Evolutionary conservation across 1,139 yeast species (phyloP), one percentile per base, ranked within the genome.

Genomic region (Pichia sp.): DNA sequence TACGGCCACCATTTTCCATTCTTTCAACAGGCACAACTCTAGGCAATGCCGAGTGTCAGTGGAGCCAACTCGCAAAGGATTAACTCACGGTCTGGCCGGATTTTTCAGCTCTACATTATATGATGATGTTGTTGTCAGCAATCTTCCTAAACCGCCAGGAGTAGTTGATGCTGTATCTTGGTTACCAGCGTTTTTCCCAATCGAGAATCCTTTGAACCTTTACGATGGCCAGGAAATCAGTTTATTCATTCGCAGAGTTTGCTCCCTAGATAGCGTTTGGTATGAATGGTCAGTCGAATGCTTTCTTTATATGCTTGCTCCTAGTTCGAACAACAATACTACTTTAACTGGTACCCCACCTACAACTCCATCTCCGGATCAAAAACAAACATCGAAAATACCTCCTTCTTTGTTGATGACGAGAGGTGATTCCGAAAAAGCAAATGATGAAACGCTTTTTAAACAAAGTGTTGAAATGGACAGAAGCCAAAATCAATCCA

Each of bases 111-210:
- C 95, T 0, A 76, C 70, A 1, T 74, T 90, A 15, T 87, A 82
- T 66, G 80, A 78, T 0, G 83, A 81, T 50, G 73, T 85, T 38
- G 70, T 68, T 23, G 71, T 90, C 6, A 79, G 86, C 6, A 84
- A 80, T 16, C 56, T 62, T 42, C 70, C 71, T 8, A 59, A 63
- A 4, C 38, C 30, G 4, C 51, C 57, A n/a, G 49, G 36, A 1
- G 5, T 51, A 1, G 59, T 60, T 1, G 50, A 60, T 11, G 69
- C 76, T 6, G 68, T 73, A 13, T 82, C 88, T 0, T 85, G 90
- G 90, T 79, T 85, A 55, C 96, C 97, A 0, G 72, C 86, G 32
- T 76, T 84, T 62, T 85, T 90, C 66, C 96, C 97, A 0, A 65
- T 87, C 1, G 72, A 74, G 48, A 72, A 74, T 7, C 84, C 86